Base-by-base conservation (phyloP, 2,329 filamentous ascomycete genomes). In the Fonsecaea nubica region DNA sequence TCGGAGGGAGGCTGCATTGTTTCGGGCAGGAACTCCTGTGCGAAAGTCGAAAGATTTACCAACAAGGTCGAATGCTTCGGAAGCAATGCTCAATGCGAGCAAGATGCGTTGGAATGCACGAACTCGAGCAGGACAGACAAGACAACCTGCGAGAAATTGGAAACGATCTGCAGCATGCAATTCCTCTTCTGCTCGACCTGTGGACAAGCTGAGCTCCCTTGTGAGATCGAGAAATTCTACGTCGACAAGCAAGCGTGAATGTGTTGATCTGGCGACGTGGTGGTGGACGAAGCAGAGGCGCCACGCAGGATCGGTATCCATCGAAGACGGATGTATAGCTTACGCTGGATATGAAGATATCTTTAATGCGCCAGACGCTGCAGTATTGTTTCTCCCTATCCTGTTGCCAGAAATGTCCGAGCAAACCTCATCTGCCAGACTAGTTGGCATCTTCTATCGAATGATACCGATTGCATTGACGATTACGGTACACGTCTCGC, bases 1-100 rank as follows among this genome's bases (percentile, higher is more conserved):
- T 57, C 68, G 12, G 40, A 53, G 9, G 36, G 40, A n/a, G 55
- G 59, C 30, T 68, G 66, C 58, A n/a, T 64, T 32, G 66, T 70
- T 18, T 63, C 55, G 12, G 30, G 32, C 10, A 38, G 21, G 15
- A 42, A 48, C 18, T 66, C 60, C 48, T 68, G 58, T 33, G 60
- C 57, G 12, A 58, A 57, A 18, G 9, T 68, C 21, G 30, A 56
- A 13, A 13, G n/a, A 8, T 66, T 68, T 61, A 36, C 52, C 53
- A 54, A 30, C 40, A 64, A 65, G 36, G 21, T 21, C 25, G 40
- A 62, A 48, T 68, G 66, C 36, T 59, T 62, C 45, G 40, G 48
- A n/a, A 70, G 66, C 50, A 58, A 57, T 25, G 8, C 48, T 15
- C 62, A 62, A 18, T 63, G 66, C 53, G 40, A 59, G 18, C 50